A percentile compares a stretch with the other conserved stretches of the same genome.
Evolutionary conservation across 75 land plant genomes (phyloP).

Genomic region (Chamaecyparis obtusa): DNA sequence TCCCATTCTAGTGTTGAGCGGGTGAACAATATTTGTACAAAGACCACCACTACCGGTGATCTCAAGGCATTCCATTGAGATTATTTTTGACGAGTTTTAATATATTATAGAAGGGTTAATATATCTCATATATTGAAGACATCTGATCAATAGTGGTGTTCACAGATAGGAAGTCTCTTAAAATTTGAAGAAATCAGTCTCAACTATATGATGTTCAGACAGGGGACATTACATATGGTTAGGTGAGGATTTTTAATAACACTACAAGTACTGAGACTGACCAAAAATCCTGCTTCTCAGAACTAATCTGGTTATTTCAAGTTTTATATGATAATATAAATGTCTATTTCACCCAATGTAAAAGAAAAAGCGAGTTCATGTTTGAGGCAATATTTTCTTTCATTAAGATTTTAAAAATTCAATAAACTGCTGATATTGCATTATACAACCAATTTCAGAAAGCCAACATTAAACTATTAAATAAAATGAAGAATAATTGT

Average conservation of each 20-base stretch:
- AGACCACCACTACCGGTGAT: too few species aligned
- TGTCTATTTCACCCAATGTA: not conserved
- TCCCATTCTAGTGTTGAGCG: too few species aligned
- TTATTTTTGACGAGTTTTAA: too few species aligned
- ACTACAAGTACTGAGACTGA: not conserved
- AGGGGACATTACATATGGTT: too few species aligned
- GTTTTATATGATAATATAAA: not conserved
- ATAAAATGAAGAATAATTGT: not conserved
- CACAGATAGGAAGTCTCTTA: too few species aligned
- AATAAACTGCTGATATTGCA: not conserved
- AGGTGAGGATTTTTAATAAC: not conserved
- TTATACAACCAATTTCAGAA: not conserved
- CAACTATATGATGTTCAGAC: too few species aligned
- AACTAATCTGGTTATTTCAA: not conserved
- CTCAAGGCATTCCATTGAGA: too few species aligned
- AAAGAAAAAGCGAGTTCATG: not conserved
- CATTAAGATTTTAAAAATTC: not conserved
- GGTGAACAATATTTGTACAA: too few species aligned
- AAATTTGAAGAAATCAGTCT: too few species aligned
- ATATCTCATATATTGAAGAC: too few species aligned
- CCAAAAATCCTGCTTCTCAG: not conserved
- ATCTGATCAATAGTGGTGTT: too few species aligned
- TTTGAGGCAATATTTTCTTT: not conserved
- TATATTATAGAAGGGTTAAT: too few species aligned
- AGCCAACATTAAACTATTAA: not conserved